Evolutionary conservation across 768 basidiomycete species (phyloP).

Genomic region (Auricularia cornea): DNA sequence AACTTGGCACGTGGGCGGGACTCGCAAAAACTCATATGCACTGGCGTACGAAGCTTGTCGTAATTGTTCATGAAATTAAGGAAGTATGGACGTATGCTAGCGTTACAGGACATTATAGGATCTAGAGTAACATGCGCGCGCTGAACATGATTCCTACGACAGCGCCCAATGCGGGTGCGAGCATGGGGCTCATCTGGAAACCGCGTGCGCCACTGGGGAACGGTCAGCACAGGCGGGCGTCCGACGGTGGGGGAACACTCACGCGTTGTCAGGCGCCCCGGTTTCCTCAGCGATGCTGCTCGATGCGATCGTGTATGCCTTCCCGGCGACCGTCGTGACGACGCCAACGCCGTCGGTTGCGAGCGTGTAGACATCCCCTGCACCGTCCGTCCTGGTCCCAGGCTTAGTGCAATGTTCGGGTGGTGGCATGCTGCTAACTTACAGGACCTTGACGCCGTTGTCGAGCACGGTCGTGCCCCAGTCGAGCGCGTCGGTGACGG

Average conservation of each 20-base stretch:
- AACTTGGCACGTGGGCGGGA: no score
- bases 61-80: background rate
- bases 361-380: background rate
- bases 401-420: no score
- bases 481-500: background rate
- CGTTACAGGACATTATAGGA: background rate
- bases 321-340: background rate
- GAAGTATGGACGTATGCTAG: background rate
- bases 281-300: background rate
- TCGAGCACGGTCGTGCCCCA: background rate
- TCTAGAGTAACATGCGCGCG: background rate
- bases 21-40: no score
- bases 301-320: background rate
- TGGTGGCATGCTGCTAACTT: no score
- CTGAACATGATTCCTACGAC: background rate
- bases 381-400: background rate
- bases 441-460: background rate
- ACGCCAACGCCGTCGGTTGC: background rate
- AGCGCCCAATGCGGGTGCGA: background rate
- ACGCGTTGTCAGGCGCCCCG: conserved; percentile 3
- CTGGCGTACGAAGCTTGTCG: no score
- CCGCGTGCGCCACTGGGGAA: background rate
- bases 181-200: background rate
- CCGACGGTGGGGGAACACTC: background rate
- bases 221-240: background rate